Conservation (phyloP, 148 eudicot species). For the Vaccinium vitisidaea region DNA sequence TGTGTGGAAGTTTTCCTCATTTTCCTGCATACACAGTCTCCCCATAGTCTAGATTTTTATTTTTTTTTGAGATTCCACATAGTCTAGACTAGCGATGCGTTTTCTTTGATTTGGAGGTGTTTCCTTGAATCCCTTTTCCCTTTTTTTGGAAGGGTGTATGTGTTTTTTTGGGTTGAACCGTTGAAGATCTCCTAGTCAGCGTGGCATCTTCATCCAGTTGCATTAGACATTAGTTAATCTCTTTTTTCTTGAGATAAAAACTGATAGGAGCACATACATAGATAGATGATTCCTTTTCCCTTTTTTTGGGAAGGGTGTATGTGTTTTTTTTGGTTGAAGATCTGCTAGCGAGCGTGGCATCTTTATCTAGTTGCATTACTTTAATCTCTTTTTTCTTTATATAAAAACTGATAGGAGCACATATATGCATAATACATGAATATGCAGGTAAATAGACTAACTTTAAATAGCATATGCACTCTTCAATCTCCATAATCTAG, state of each 20-base stretch:
- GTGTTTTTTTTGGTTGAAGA: background rate
- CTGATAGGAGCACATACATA: background rate
- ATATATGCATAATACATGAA: background rate
- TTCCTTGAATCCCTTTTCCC: background rate
- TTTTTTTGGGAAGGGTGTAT: background rate
- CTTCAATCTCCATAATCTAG: too few species aligned
- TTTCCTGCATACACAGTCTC: background rate
- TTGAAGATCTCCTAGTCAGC: background rate
- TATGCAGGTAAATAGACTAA: background rate
- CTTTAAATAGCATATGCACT: too few species aligned
- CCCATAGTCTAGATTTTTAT: background rate
- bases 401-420: background rate
- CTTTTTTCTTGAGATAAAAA: too few species aligned
- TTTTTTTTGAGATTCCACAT: background rate
- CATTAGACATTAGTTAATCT: background rate
- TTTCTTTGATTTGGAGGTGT: background rate
- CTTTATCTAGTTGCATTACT: background rate
- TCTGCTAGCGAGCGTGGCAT: background rate
- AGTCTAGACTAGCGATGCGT: background rate
- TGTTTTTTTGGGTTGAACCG: background rate
- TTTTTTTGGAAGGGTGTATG: background rate
- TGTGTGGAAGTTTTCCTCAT: background rate
- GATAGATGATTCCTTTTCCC: background rate
- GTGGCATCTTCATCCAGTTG: background rate
- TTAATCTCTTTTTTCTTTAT: background rate